Percentiles rank a stretch among this genome's conserved stretches.
These are phyloP conservation scores for Gastrodia elata DNA, from an alignment of 106 monocot genomes.

Conservation along the genomic window DNA sequence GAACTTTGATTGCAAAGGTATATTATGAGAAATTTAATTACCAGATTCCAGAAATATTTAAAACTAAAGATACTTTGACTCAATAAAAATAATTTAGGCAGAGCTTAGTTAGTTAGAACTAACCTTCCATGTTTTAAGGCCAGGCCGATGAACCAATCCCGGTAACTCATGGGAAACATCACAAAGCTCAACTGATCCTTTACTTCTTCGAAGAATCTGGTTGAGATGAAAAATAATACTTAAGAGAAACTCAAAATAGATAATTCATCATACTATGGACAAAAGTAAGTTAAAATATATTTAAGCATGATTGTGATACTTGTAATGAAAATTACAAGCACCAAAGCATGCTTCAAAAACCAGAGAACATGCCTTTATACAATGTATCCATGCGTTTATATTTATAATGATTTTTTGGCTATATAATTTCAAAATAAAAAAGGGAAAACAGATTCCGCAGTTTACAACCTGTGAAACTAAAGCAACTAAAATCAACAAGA, in stretches of 20 bases:
- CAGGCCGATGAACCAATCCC: constrained; percentile 60
- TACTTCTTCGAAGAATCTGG: constrained; percentile 70
- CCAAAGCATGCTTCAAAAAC: neutral
- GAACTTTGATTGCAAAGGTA: neutral
- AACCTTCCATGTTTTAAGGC: constrained; percentile 94
- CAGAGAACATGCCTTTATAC: neutral
- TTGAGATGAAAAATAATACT: constrained; percentile 3
- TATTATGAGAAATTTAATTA: neutral
- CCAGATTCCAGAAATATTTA: neutral
- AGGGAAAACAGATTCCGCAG: neutral
- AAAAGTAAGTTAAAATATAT: neutral
- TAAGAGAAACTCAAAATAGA: neutral
- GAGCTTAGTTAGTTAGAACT: constrained; percentile 2
- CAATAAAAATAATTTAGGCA: neutral
- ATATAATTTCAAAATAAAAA: neutral
- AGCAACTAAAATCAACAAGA: neutral
- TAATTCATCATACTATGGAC: neutral
- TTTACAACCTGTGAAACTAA: neutral
- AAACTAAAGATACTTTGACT: neutral
- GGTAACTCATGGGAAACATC: constrained; percentile 89
- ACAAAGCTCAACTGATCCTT: constrained; percentile 72
- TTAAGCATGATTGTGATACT: neutral
- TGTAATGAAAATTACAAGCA: neutral
- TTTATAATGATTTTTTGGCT: too few species aligned
- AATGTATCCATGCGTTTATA: neutral